Evolutionary conservation across 176 grass and related monocot species (phyloP), one percentile per base, ranked within the genome.

Genomic region (Oryza coarctata): DNA sequence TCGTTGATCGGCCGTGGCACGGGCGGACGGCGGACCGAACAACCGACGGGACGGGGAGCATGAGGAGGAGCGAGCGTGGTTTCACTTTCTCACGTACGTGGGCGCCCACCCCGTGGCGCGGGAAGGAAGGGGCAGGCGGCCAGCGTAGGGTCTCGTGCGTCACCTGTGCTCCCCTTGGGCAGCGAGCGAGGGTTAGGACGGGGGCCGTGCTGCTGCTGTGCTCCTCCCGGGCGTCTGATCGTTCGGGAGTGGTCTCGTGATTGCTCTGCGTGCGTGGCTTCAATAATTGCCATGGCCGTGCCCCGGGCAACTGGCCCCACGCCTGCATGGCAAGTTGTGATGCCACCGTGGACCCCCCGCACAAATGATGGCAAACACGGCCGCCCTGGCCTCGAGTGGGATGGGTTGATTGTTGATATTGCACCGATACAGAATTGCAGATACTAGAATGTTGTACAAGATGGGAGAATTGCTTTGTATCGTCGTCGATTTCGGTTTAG

Each of bases 121-220:
- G 20, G 63, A 43, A 39, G 43, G n/a, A n/a, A n/a, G n/a, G n/a
- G 33, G 32, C 32, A 65, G 22, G 50, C 1, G 44, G 55, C 22
- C 52, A 58, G 18, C 55, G 78, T 38, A 45, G 72, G 72, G 40
- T 26, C 86, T 64, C 18, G 3, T 28, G 55, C 80, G 86, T 83
- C 86, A 87, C 86, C 86, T 87, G 86, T 73, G 86, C 57, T 82
- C 55, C 86, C 52, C 55, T 60, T 30, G 39, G 63, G 29, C 25
- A 14, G 40, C 11, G 27, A 40, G 74, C 31, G n/a, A n/a, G n/a
- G n/a, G 0, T 27, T 77, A 12, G 13, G 58, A 15, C 4, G n/a
- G 49, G 50, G 50, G 31, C 9, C 23, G 60, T 20, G 34, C 74
- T 9, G 31, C n/a, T 14, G 25, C 36, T 28, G 17, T 45, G 76